Conservation (phyloP, 177 flowering plant genomes). For the Tripterygium wilfordii region DNA sequence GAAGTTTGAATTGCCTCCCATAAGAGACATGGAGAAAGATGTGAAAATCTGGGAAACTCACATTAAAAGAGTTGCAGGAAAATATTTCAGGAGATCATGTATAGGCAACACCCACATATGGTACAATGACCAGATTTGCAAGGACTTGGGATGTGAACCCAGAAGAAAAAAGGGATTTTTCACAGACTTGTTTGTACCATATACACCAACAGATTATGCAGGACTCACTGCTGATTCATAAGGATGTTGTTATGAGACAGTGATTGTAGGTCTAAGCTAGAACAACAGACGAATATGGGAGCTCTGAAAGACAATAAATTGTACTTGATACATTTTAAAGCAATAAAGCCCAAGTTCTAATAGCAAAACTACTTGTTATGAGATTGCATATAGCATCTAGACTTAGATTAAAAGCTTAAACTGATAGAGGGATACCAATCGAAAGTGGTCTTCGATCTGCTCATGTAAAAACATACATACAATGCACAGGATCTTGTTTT, state of each 20-base stretch:
- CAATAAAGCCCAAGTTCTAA: no score
- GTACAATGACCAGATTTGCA: slow-evolving; percentile 41
- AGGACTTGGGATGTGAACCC: slow-evolving; percentile 25
- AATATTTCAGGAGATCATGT: slow-evolving; percentile 21
- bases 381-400: no score
- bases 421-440: no score
- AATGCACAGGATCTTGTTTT: no score
- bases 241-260: no score
- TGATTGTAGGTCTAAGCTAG: no score
- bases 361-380: no score
- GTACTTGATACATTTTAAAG: no score
- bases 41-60: slow-evolving; percentile 16
- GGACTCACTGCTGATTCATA: not conserved
- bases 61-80: slow-evolving; percentile 17
- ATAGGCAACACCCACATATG: slow-evolving; percentile 17
- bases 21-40: slow-evolving; percentile 30
- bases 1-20: slow-evolving; percentile 14
- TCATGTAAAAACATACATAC: not conserved
- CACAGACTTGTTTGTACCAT: slow-evolving; percentile 19
- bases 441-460: no score
- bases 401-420: no score
- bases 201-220: slow-evolving; percentile 25
- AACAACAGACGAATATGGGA: no score
- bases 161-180: slow-evolving; percentile 24
- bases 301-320: no score